Evolutionary conservation across 2,329 filamentous ascomycete species (phyloP), one percentile per base, ranked within the genome.

Genomic region (Gnomoniopsis sp.): DNA sequence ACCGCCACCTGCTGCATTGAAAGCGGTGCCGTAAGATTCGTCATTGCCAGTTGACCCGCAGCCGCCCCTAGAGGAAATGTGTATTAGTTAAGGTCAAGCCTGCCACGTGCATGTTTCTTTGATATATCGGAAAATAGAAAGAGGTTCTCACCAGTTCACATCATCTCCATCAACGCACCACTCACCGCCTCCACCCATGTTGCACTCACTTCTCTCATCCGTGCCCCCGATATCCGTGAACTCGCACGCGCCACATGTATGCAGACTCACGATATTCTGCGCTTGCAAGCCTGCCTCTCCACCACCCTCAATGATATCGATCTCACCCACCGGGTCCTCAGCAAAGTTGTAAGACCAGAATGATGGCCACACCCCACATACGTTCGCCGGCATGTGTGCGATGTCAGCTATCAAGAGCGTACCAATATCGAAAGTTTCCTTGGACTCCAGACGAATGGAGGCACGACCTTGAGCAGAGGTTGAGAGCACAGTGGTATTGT

Each of bases 281-380:
- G 66, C 62, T 58, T 77, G 74, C 56, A 81, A 75, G 30, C 79
- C 79, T 7, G 54, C 54, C 3, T 33, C 47, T 8, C 26, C 26
- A 30, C 26, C 26, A 30, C 26, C 26, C 67, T 84, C 81, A 62
- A 83, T 78, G 61, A 83, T 80, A 64, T 83, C 80, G 61, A 84
- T 77, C 66, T 83, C 80, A 50, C 79, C 79, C 53, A 75, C 71
- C 26, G 70, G 72, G 22, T 80, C 78, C 77, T 80, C 82, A 59
- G 73, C 65, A 15, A 68, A 65, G 53, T 68, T 69, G 64, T 64
- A 66, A 1, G 62, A 59, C 66, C 67, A 69, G 56, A 78, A 64
- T 0, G 80, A 79, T 34, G 79, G 79, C 80, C 80, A 83, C 17
- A 76, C 75, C 19, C 79, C 79, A 63, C 75, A 80, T 12, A 65